phyloP scores from a whole-genome alignment of 306 rosid species.

The Lotus japonicus region DNA sequence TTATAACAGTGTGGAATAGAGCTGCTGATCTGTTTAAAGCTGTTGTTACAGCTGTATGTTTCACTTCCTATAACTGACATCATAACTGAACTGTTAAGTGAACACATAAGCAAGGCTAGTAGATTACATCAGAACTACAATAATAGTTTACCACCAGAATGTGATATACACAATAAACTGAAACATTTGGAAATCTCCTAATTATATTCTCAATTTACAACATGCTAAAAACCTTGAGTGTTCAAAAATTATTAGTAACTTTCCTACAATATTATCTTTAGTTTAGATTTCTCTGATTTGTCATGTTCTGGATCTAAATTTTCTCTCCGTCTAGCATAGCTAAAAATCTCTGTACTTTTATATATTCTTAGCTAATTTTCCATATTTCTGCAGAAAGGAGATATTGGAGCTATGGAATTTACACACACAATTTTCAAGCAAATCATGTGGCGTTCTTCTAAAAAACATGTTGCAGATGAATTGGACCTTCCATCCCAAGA shows the following conservation, averaged over 20 bases:
- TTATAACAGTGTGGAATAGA: too few relatives aligned
- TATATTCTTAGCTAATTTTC: slow-evolving; percentile 10
- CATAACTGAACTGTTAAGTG: too few relatives aligned
- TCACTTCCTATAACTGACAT: too few relatives aligned
- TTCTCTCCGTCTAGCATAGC: background rate
- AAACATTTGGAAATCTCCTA: background rate
- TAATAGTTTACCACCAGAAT: too few relatives aligned
- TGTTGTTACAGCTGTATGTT: too few relatives aligned
- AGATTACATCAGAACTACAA: too few relatives aligned
- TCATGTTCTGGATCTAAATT: background rate
- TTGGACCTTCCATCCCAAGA: slow-evolving; percentile 91
- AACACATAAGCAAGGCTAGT: too few relatives aligned
- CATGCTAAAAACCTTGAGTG: slow-evolving; percentile 3
- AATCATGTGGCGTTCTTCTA: slow-evolving; percentile 96
- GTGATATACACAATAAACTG: too few relatives aligned
- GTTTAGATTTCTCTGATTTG: slow-evolving; percentile 13
- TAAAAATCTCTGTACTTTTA: background rate
- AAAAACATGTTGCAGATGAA: slow-evolving; percentile 77
- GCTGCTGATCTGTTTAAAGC: too few relatives aligned
- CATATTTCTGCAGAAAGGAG: slow-evolving; percentile 62
- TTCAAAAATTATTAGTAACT: background rate
- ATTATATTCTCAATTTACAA: background rate
- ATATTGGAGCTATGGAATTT: slow-evolving; percentile 69
- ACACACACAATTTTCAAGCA: slow-evolving; percentile 68
- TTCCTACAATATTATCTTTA: background rate